Evolutionary conservation across 768 basidiomycete species (phyloP).

Genomic region (Rhizopogon sp.): DNA sequence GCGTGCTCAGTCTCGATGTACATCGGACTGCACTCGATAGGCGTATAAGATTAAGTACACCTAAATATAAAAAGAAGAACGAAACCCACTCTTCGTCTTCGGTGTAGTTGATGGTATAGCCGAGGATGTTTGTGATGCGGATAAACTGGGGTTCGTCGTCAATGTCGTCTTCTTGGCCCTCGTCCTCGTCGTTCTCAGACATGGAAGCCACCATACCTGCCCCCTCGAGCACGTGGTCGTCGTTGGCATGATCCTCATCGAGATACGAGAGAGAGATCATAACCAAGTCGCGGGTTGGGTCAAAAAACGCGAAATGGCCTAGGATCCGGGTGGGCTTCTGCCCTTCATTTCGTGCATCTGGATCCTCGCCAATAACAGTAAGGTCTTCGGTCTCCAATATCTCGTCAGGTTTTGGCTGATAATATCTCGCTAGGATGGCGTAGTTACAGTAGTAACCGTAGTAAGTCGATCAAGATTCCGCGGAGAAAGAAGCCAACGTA

Average conservation of each 20-base stretch:
- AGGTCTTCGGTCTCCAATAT: slow-evolving; percentile 31
- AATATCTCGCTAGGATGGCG: slow-evolving; percentile 32
- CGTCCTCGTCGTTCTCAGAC: slow-evolving; percentile 54
- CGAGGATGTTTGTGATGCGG: slow-evolving; percentile 40
- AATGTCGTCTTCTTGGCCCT: slow-evolving; percentile 50
- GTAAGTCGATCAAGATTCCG: neutral
- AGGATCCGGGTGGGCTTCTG: slow-evolving; percentile 55
- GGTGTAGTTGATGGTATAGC: slow-evolving; percentile 48
- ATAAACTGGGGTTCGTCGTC: slow-evolving; percentile 35
- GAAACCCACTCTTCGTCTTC: slow-evolving; percentile 44
- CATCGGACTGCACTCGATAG: slow-evolving; percentile 41
- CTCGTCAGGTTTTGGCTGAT: slow-evolving; percentile 27
- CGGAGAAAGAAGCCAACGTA: slow-evolving; percentile 1
- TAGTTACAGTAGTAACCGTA: too few species aligned
- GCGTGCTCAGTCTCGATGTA: slow-evolving; percentile 62
- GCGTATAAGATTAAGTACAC: neutral
- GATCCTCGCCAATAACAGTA: slow-evolving; percentile 38
- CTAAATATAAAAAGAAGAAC: neutral
- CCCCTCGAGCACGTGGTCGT: slow-evolving; percentile 41
- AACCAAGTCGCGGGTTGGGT: slow-evolving; percentile 39
- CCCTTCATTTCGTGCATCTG: slow-evolving; percentile 28
- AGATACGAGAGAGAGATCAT: slow-evolving; percentile 45
- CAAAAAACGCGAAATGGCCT: slow-evolving; percentile 56
- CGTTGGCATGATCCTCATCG: slow-evolving; percentile 34
- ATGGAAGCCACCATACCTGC: slow-evolving; percentile 48